Evolutionary conservation across 192 early-diverging fungal species (phyloP).

Genomic region (Linnemannia elongata): DNA sequence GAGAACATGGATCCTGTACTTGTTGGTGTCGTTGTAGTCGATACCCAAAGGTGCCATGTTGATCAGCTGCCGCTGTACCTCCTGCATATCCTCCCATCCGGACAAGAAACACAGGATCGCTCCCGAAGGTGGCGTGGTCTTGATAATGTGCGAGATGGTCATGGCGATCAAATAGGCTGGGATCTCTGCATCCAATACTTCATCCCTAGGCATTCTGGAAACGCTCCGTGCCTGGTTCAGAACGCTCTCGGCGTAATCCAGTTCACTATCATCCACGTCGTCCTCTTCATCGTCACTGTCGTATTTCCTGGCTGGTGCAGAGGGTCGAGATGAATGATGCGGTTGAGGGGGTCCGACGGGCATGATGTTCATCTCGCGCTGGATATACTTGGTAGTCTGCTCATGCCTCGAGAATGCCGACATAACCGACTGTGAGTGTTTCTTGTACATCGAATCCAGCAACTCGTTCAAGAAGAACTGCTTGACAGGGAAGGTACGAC

Average conservation of each 20-base stretch:
- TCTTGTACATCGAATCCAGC: slow-evolving; percentile 39
- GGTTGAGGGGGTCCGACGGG: slow-evolving; percentile 34
- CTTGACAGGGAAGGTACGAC: slow-evolving; percentile 71
- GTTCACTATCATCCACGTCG: slow-evolving; percentile 56
- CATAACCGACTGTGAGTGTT: slow-evolving; percentile 27
- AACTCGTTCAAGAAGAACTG: slow-evolving; percentile 73
- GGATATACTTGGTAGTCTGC: slow-evolving; percentile 58
- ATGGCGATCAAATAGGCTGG: slow-evolving; percentile 58
- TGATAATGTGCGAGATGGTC: slow-evolving; percentile 58
- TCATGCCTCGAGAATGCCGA: slow-evolving; percentile 40
- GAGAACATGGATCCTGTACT: slow-evolving; percentile 66
- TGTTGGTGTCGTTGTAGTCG: slow-evolving; percentile 61
- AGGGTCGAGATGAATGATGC: neutral
- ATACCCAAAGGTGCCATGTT: slow-evolving; percentile 59
- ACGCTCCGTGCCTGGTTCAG: slow-evolving; percentile 56
- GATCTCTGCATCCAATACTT: slow-evolving; percentile 58
- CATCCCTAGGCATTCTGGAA: slow-evolving; percentile 53
- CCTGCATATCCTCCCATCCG: slow-evolving; percentile 75
- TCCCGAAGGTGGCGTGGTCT: slow-evolving; percentile 60
- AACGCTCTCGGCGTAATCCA: slow-evolving; percentile 52
- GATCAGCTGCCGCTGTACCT: slow-evolving; percentile 59
- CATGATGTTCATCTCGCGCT: slow-evolving; percentile 57
- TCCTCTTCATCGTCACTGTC: slow-evolving; percentile 57
- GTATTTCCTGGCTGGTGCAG: slow-evolving; percentile 5
- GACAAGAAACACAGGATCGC: slow-evolving; percentile 83